Percentiles rank a stretch among this genome's conserved stretches.
These are phyloP conservation scores for Amphirosellinia nigrospora DNA, from an alignment of 495 filamentous ascomycete species.

Conservation along the genomic window DNA sequence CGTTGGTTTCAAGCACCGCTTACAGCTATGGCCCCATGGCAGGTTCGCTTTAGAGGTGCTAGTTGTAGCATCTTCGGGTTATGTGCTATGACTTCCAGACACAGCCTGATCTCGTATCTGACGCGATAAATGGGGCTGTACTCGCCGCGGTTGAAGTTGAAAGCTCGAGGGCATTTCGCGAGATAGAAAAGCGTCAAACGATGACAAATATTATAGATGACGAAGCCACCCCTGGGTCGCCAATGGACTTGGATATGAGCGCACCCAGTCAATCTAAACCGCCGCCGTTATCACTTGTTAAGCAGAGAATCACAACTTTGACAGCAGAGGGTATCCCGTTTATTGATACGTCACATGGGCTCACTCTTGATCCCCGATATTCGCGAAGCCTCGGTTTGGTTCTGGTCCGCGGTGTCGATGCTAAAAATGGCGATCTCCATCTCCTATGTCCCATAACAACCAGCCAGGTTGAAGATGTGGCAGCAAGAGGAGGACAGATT, in stretches of 20 bases:
- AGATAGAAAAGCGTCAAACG: constrained; percentile 10
- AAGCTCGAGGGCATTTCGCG: constrained; percentile 40
- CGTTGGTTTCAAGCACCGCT: constrained; percentile 49
- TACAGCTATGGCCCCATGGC: constrained; percentile 46
- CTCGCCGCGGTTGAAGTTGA: constrained; percentile 50
- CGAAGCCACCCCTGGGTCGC: constrained; percentile 26
- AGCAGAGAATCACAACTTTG: constrained; percentile 11
- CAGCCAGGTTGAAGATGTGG: constrained; percentile 38
- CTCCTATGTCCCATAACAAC: constrained; percentile 56
- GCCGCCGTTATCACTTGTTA: constrained; percentile 19
- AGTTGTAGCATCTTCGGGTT: constrained; percentile 46
- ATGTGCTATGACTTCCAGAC: constrained; percentile 56
- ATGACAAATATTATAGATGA: background rate
- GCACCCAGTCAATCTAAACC: constrained; percentile 2
- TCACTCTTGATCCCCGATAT: constrained; percentile 51
- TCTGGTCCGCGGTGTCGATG: constrained; percentile 62
- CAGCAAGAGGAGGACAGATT: constrained; percentile 43
- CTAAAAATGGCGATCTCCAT: constrained; percentile 50
- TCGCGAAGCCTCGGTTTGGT: constrained; percentile 57
- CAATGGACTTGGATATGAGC: constrained; percentile 16
- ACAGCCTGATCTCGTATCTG: constrained; percentile 43
- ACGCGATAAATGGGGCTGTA: constrained; percentile 54
- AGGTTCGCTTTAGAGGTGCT: constrained; percentile 45
- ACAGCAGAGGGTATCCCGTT: constrained; percentile 48
- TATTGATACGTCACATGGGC: constrained; percentile 46